phyloP scores from a whole-genome alignment of 2,329 filamentous ascomycete genomes.

The Cryphonectria parasitica region DNA sequence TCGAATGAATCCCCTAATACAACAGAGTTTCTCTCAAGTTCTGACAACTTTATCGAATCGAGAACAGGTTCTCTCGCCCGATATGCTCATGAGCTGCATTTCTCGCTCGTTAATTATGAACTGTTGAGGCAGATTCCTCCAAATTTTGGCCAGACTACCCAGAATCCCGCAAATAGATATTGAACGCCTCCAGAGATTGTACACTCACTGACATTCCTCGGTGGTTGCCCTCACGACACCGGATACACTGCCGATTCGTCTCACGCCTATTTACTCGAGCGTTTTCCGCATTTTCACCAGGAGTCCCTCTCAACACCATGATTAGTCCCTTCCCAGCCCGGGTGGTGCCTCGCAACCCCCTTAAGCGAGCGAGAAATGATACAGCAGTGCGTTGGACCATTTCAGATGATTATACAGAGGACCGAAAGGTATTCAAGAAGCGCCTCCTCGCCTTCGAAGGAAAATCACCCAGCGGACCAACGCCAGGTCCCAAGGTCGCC shows the following conservation, averaged over 20 bases:
- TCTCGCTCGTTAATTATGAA: not conserved
- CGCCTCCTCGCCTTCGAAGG: not conserved
- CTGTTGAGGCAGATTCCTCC: not conserved
- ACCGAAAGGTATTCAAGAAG: not conserved
- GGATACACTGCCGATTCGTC: not conserved
- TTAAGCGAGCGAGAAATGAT: not conserved
- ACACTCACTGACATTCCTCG: too few relatives aligned
- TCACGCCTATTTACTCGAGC: too few relatives aligned
- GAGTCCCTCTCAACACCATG: not conserved
- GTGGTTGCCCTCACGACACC: too few relatives aligned
- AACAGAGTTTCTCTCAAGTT: not conserved
- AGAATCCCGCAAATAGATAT: too few relatives aligned
- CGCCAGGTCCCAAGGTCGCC: not conserved
- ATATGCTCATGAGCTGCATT: not conserved
- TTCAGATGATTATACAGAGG: not conserved
- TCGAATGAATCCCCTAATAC: not conserved
- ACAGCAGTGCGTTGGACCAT: not conserved
- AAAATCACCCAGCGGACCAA: not conserved
- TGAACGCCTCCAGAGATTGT: too few relatives aligned
- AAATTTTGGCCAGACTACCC: not conserved
- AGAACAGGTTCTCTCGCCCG: not conserved
- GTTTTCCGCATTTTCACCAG: too few relatives aligned
- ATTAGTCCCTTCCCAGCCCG: not conserved
- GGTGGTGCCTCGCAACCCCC: not conserved
- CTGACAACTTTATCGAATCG: not conserved